phyloP scores from a whole-genome alignment of 306 rosid genomes.

The Nissolia schottii region DNA sequence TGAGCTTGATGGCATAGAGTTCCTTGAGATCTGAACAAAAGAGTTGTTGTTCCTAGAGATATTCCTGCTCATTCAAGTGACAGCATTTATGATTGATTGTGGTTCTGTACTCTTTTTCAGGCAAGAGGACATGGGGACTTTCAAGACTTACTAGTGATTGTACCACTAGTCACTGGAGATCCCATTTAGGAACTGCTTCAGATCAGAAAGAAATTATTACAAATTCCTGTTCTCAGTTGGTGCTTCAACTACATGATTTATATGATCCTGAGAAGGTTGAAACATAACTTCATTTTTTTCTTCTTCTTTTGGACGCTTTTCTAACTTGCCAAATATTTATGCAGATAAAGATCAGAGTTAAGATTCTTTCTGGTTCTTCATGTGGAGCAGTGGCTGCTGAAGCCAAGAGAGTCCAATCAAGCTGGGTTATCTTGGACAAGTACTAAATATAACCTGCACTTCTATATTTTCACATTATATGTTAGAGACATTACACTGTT shows the following conservation, averaged over 20 bases:
- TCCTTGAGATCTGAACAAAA: constrained; percentile 29
- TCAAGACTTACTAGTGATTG: constrained; percentile 74
- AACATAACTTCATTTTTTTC: not conserved
- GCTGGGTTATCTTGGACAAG: constrained; percentile 95
- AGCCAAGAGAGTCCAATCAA: constrained; percentile 81
- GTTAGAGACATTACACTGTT: not conserved
- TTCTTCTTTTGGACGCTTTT: constrained; percentile 2
- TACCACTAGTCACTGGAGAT: constrained; percentile 48
- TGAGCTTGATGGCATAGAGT: not conserved
- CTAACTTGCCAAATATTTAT: constrained; percentile 9
- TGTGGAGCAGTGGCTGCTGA: constrained; percentile 79
- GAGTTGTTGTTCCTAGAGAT: not conserved
- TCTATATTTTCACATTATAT: constrained; percentile 19
- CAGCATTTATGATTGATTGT: constrained; percentile 8
- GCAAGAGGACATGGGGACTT: constrained; percentile 63
- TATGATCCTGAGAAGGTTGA: constrained; percentile 84
- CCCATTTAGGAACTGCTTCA: constrained; percentile 48
- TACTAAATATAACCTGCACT: constrained; percentile 36
- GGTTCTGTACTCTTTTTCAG: constrained; percentile 43
- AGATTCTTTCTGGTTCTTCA: constrained; percentile 51
- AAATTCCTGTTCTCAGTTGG: constrained; percentile 81
- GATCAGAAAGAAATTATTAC: constrained; percentile 76
- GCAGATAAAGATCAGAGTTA: constrained; percentile 83
- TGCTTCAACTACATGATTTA: constrained; percentile 71
- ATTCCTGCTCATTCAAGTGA: constrained; percentile 1